Base-by-base conservation (phyloP, 768 basidiomycete genomes). In the Pulveroboletus sp. region DNA sequence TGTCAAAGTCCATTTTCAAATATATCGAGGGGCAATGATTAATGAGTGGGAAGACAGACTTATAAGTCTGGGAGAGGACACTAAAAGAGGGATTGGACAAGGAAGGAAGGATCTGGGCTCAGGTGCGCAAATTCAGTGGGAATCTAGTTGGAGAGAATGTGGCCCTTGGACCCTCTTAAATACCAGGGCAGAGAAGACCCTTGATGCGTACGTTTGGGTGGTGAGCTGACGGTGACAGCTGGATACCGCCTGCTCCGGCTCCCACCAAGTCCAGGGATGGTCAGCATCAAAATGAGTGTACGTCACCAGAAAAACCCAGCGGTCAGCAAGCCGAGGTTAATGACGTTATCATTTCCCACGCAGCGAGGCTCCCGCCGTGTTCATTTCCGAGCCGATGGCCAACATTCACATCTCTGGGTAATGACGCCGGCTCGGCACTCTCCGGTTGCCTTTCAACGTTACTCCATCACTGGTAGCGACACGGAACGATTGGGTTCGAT, bases 1-100 rank as follows among this genome's bases (percentile, higher is more conserved):
- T 64, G 57, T 55, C 66, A 49, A 68, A 66, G 41, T 68, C 66
- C 68, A 68, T 68, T 33, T 54, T 53, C 50, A 58, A 57, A 57
- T 45, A 42, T 37, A 42, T 39, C 17, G 32, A 49, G 51, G 50
- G 28, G 26, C 6, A n/a, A 17, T 27, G 21, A 50, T 48, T 40
- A 38, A 53, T 18, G 46, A 58, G 44, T 27, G 45, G 39, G 46
- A 42, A 40, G 30, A 33, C 30, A 47, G 51, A 44, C 39, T 32
- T 46, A 28, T 48, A 41, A 28, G 54, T 40, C 51, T 50, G 47
- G 15, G 30, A 18, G 46, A 31, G 40, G 15, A 45, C 30, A 21
- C 26, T 32, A 17, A 41, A 49, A n/a, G 52, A 47, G 39, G 43
- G 39, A 13, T 39, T 36, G 42, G 32, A 38, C 26, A 33, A 39